Percentiles rank a stretch among this genome's conserved stretches.
These are phyloP conservation scores for Phytophthora palmivora DNA, from an alignment of 352 stramenopile species.

Conservation along the genomic window DNA sequence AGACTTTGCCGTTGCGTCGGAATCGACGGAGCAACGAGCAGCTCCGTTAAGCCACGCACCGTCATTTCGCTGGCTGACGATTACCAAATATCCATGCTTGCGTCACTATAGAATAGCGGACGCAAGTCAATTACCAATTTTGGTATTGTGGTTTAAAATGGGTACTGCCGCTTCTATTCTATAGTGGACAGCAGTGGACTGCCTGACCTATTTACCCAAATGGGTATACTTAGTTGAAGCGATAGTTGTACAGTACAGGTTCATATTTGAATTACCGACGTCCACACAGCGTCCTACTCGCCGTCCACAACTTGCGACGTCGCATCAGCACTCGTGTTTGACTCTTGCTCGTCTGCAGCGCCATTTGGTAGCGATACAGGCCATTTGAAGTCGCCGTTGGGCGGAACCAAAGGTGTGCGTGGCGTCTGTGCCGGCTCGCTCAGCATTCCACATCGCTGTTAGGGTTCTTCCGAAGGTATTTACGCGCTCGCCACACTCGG, in stretches of 20 bases:
- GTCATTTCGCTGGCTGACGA: constrained; percentile 28
- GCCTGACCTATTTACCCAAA: too few relatives aligned
- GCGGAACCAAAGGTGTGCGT: constrained; percentile 38
- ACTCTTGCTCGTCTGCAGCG: constrained; percentile 33
- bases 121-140: too few relatives aligned
- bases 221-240: too few relatives aligned
- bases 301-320: constrained; percentile 12
- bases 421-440: constrained; percentile 41
- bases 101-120: too few relatives aligned
- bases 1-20: constrained; percentile 11
- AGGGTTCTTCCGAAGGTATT: constrained; percentile 79
- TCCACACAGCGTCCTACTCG: constrained; percentile 28
- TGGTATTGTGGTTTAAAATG: too few relatives aligned
- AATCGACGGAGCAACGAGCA: constrained; percentile 6
- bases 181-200: too few relatives aligned
- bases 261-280: constrained; percentile 38
- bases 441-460: constrained; percentile 45
- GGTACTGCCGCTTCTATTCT: too few relatives aligned
- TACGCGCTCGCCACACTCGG: constrained; percentile 81
- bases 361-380: constrained; percentile 19
- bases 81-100: too few relatives aligned
- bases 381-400: constrained; percentile 36
- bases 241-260: constrained; percentile 36
- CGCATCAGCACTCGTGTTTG: constrained; percentile 17
- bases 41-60: constrained; percentile 14